Base-by-base conservation (phyloP, 108 stramenopile species). In the Cyclotella distinguenda region DNA sequence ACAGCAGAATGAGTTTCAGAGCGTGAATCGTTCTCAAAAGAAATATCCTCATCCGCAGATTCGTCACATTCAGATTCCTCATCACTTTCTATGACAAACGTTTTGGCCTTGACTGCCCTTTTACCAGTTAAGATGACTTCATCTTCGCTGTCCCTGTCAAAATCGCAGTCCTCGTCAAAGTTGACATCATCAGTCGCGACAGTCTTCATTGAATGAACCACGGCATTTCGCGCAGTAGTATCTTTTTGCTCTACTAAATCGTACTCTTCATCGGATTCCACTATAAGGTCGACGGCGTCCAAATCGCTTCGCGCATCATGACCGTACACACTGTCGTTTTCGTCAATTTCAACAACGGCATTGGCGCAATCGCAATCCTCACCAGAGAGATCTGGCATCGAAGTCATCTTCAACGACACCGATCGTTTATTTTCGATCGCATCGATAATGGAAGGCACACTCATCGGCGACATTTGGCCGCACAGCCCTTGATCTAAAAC, bases 261-360 rank as follows among this genome's bases (percentile, higher is more conserved):
- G 26, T n/a, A n/a, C n/a, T n/a, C n/a, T n/a, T n/a, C n/a, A n/a
- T n/a, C n/a, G n/a, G n/a, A n/a, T n/a, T n/a, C n/a, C n/a, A n/a
- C n/a, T n/a, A 38, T 38, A 38, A 38, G 8, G 38, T 38, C 38
- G 12, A 38, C 10, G 12, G 10, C 67, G 38, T 58, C 58, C 7
- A 13, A 35, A 11, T 33, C 36, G 40, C 46, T 56, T 1, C 25
- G 26, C 7, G 19, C 69, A 59, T 61, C 75, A 36, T n/a, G n/a
- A n/a, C n/a, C n/a, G n/a, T 31, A 64, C 22, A 33, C 47, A 33
- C 66, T 59, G 21, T 70, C 64, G 36, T 71, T 52, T 25, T 72
- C 72, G 32, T 74, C 72, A 42, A 67, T 52, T 69, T 78, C 77
- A 27, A 78, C 30, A 27, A 78, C 61, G 19, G 77, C 71, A 59